phyloP scores from a whole-genome alignment of 164 flowering plant species.

The Chimonanthus praecox region DNA sequence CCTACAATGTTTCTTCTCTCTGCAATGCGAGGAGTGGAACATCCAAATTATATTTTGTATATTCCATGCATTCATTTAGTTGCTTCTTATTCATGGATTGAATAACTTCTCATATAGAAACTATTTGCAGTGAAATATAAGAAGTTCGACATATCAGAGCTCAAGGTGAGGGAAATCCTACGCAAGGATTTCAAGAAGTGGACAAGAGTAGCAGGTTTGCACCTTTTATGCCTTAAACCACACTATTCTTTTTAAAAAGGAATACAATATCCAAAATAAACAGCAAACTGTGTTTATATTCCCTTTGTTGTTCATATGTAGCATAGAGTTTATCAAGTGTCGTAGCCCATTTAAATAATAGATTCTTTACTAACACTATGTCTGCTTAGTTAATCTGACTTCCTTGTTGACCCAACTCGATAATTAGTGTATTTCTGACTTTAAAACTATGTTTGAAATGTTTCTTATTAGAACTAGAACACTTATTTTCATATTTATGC shows the following conservation, averaged over 20 bases:
- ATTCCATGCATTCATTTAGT: not conserved
- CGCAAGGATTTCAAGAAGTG: conserved; percentile 72
- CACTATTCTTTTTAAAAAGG: not conserved
- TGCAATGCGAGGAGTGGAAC: not conserved
- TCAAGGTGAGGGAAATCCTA: conserved; percentile 50
- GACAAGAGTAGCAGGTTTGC: conserved; percentile 42
- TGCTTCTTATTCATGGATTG: not conserved
- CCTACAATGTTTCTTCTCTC: not conserved
- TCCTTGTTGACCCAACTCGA: no score
- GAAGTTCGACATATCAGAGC: conserved; percentile 46
- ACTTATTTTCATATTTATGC: not conserved
- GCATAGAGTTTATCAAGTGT: no score
- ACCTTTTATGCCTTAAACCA: not conserved
- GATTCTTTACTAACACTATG: no score
- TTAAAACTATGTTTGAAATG: no score
- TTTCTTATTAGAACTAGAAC: not conserved
- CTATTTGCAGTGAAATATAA: conserved; percentile 51
- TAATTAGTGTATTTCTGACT: no score
- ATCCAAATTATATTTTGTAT: not conserved
- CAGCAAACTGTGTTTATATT: not conserved
- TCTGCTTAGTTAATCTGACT: no score
- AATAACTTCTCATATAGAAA: not conserved
- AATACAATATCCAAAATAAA: not conserved
- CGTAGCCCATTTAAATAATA: no score
- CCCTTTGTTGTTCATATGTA: no score